Evolutionary conservation across 139 green algal genomes (phyloP).

Genomic region (Closterium sp.): DNA sequence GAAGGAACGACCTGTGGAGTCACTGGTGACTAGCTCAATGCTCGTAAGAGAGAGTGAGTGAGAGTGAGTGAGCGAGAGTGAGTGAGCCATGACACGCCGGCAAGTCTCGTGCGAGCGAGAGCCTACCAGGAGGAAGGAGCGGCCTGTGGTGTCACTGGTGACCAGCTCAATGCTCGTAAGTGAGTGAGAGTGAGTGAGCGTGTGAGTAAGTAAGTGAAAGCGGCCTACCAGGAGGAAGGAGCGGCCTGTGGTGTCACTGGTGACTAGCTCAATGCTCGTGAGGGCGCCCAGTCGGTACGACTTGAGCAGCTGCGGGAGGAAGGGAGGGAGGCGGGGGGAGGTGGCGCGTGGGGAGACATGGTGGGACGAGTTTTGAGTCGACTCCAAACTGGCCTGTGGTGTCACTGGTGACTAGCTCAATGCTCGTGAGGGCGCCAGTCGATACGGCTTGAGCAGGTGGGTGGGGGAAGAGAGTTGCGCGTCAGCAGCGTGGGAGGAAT

Average conservation of each 20-base stretch:
- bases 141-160: constrained; percentile 16
- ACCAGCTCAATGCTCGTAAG: constrained; percentile 25
- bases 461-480: background rate
- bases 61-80: too few relatives aligned
- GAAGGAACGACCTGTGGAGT: constrained; percentile 33
- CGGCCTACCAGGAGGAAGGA: constrained; percentile 33
- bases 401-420: constrained; percentile 19
- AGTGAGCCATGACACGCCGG: too few relatives aligned
- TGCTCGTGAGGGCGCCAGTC: constrained; percentile 16
- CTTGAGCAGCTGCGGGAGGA: constrained; percentile 5
- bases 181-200: background rate
- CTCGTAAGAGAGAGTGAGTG: too few relatives aligned
- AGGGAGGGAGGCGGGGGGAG: background rate
- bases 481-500: too few relatives aligned
- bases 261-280: constrained; percentile 21
- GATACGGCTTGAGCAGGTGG: constrained; percentile 21
- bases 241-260: constrained; percentile 26
- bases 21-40: constrained; percentile 18
- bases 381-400: too few relatives aligned
- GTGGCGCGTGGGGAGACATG: background rate
- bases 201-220: background rate
- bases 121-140: constrained; percentile 24
- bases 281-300: constrained; percentile 15
- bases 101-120: too few relatives aligned
- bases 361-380: background rate